Percentiles rank a stretch among this genome's conserved stretches.
phyloP scores from a whole-genome alignment of 2,329 filamentous ascomycete genomes.

The Penicillium hordei region DNA sequence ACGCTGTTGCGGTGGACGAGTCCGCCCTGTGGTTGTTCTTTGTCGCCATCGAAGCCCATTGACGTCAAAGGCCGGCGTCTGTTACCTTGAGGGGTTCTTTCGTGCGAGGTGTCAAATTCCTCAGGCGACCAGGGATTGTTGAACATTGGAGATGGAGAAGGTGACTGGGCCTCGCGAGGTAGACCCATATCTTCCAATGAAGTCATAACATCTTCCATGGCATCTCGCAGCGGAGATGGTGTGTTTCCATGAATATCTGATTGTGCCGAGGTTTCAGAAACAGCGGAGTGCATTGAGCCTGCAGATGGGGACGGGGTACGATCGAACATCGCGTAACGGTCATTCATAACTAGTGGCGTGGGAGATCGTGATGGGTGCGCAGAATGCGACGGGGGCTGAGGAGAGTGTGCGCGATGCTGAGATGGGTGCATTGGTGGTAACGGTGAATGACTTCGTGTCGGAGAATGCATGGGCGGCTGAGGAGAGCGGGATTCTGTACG shows the following conservation, averaged over 20 bases:
- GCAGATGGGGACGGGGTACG: slow-evolving; percentile 51
- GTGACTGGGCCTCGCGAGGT: slow-evolving; percentile 51
- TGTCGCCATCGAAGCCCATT: slow-evolving; percentile 62
- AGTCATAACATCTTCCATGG: slow-evolving; percentile 98
- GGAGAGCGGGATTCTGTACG: slow-evolving; percentile 28
- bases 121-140: slow-evolving; percentile 83
- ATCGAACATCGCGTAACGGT: slow-evolving; percentile 39
- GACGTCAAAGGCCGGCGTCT: slow-evolving; percentile 67
- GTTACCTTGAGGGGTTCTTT: slow-evolving; percentile 34
- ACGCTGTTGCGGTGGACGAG: slow-evolving; percentile 49
- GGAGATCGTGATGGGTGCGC: slow-evolving; percentile 29
- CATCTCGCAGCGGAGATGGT: slow-evolving; percentile 85
- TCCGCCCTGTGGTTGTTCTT: slow-evolving; percentile 58
- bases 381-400: slow-evolving; percentile 15
- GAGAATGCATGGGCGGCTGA: slow-evolving; percentile 13
- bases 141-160: slow-evolving; percentile 53
- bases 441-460: slow-evolving; percentile 14
- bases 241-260: slow-evolving; percentile 70
- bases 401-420: slow-evolving; percentile 10
- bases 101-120: slow-evolving; percentile 64
- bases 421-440: slow-evolving; percentile 16
- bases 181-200: slow-evolving; percentile 84
- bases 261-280: slow-evolving; percentile 32
- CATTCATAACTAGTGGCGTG: slow-evolving; percentile 41
- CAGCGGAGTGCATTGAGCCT: slow-evolving; percentile 19